Evolutionary conservation across 306 rosid species (phyloP), one percentile per base, ranked within the genome.

Genomic region (Cucurbita maxima): DNA sequence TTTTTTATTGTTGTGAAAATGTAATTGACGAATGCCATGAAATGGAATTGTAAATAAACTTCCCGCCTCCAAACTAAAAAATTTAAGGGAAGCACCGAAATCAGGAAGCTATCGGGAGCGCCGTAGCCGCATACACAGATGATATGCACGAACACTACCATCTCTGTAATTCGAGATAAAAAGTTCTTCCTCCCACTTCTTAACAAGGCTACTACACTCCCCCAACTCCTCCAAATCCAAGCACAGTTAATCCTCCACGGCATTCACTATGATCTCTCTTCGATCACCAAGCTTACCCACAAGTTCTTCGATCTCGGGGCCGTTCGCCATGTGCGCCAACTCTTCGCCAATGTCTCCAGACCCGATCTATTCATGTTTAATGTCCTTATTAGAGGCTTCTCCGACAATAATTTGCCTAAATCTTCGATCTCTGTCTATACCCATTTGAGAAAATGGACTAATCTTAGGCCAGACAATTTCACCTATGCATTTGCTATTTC

Each of bases 291-390:
- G 61, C 96, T 94, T 84, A 85, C 83, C 51, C 96, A 94, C 81
- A 86, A 83, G 79, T 83, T 94, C 79, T 89, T 88, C 74, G 90
- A 94, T 75, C 79, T 88, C 40, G 79, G 79, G 20, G 92, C 95
- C 90, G 79, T 88, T 4, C 83, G 63, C 79, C 82, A 77, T 34
- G 95, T 97, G 5, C 89, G 82, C 6, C 75, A 81, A 58, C 90
- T 91, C 76, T 82, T 89, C 84, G 81, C 83, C 87, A 80, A 88
- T 61, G 66, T 86, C 58, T 88, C 81, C n/a, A 84, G 53, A 8
- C 96, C 99, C 8, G 99, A 91, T 57, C 83, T 85, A 38, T 94
- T 94, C 88, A 88, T 94, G 81, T 85, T 83, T 83, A 91, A 94
- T 72, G 99, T 91, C 62, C 83, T 94, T 69, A 77, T 91, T 55